A percentile compares a stretch with the other conserved stretches of the same genome.
Conservation (phyloP, 2,329 filamentous ascomycete genomes). For the Chlorencoelia australis region DNA sequence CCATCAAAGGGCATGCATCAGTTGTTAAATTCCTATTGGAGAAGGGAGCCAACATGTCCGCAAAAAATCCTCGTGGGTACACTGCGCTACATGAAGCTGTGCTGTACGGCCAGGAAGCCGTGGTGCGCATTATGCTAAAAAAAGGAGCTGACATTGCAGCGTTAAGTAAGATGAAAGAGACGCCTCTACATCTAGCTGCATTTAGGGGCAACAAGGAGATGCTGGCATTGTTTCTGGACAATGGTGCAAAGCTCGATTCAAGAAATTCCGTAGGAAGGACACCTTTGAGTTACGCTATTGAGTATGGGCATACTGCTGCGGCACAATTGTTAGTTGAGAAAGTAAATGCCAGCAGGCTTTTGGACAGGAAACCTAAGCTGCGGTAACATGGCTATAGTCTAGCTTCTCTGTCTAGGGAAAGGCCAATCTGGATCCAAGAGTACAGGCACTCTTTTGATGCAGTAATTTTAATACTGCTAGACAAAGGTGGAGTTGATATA, state of each 20-base stretch:
- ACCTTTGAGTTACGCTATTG: not conserved
- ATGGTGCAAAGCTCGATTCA: not conserved
- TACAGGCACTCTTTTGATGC: too few relatives aligned
- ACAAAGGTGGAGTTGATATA: not conserved
- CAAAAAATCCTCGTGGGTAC: not conserved
- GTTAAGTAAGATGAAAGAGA: not conserved
- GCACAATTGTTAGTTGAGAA: too few relatives aligned
- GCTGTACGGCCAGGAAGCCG: slow-evolving; percentile 1
- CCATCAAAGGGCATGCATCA: not conserved
- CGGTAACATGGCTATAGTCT: too few relatives aligned
- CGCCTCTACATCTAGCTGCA: not conserved
- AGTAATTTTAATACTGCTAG: too few relatives aligned
- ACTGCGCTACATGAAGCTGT: not conserved
- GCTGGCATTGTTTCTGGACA: not conserved
- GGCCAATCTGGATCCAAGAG: too few relatives aligned
- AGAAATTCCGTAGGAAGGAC: not conserved
- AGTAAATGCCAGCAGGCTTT: too few relatives aligned
- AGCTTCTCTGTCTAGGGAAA: too few relatives aligned
- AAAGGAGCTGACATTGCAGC: not conserved
- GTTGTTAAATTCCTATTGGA: slow-evolving; percentile 13
- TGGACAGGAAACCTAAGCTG: too few relatives aligned
- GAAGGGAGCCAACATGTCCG: not conserved
- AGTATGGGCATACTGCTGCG: not conserved
- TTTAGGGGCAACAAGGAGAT: too few relatives aligned
- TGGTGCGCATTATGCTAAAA: not conserved